phyloP scores from a whole-genome alignment of 352 stramenopile genomes.

The Globisporangium takayamanum region DNA sequence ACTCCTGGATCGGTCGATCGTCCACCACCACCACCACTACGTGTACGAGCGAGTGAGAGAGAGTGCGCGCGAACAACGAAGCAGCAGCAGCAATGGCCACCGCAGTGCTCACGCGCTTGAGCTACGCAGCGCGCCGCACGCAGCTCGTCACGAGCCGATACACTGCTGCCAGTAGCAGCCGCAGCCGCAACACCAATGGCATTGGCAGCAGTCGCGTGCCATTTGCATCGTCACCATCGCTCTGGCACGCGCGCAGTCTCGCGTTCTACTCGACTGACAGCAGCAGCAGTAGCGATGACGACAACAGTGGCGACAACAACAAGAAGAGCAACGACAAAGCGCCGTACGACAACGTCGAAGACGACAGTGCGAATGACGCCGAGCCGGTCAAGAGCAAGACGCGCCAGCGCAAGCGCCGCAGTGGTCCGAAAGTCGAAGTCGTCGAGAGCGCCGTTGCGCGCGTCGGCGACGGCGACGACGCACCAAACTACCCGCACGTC shows the following conservation, averaged over 20 bases:
- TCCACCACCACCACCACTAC: too few species aligned
- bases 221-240: background rate
- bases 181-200: too few species aligned
- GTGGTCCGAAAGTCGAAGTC: conserved; percentile 35
- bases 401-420: conserved; percentile 4
- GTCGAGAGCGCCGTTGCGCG: conserved; percentile 58
- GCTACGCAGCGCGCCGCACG: conserved; percentile 14
- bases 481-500: conserved; percentile 66
- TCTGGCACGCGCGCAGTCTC: conserved; percentile 1
- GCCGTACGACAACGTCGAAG: too few species aligned
- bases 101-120: conserved; percentile 28
- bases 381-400: background rate
- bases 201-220: too few species aligned
- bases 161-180: too few species aligned
- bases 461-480: conserved; percentile 58
- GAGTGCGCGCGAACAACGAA: too few species aligned
- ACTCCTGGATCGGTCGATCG: too few species aligned
- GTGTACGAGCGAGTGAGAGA: too few species aligned
- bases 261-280: conserved; percentile 23
- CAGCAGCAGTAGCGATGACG: conserved; percentile 15
- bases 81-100: conserved; percentile 22
- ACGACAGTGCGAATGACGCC: background rate
- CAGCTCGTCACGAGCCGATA: conserved; percentile 4
- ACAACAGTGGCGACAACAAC: background rate
- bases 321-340: background rate